These are phyloP conservation scores for Penicillium nucicola DNA, from an alignment of 495 filamentous ascomycete species.

Conservation along the genomic window DNA sequence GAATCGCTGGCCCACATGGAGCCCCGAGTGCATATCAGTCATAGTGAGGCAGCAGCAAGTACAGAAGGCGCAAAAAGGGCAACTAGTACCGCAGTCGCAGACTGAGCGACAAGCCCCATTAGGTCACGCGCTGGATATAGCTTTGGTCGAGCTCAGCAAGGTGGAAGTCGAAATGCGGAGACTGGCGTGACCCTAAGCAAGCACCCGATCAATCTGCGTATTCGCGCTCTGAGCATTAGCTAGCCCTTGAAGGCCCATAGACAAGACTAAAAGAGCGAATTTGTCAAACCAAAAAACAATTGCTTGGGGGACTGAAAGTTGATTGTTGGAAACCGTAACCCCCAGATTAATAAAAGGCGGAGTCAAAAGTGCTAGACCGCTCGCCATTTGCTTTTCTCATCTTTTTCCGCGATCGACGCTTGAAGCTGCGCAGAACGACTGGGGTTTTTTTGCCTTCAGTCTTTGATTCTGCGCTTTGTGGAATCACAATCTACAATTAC, in stretches of 20 bases:
- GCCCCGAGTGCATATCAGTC: conserved; percentile 45
- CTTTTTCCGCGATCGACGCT: conserved; percentile 5
- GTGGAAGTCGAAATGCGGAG: conserved; percentile 13
- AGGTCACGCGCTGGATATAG: conserved; percentile 6
- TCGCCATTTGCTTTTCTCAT: conserved; percentile 23
- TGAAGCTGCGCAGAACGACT: not conserved
- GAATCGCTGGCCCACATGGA: conserved; percentile 45
- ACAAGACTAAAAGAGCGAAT: not conserved
- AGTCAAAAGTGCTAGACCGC: conserved; percentile 18
- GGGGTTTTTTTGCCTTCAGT: not conserved
- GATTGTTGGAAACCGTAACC: conserved; percentile 2
- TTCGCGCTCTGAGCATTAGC: not conserved
- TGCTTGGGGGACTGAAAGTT: not conserved
- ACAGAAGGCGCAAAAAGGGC: conserved; percentile 12
- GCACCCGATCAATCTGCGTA: conserved; percentile 1
- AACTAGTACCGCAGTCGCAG: conserved; percentile 17
- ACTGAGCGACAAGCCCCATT: conserved; percentile 19
- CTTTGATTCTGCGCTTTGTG: not conserved
- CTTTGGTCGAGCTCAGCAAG: conserved; percentile 6
- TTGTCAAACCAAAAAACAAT: not conserved
- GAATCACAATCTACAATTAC: not conserved
- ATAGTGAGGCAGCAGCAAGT: conserved; percentile 22
- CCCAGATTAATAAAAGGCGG: conserved; percentile 4
- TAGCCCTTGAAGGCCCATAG: not conserved
- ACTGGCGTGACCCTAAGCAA: conserved; percentile 11